Evolutionary conservation across 108 stramenopile species (phyloP), one percentile per base, ranked within the genome.

Genomic region (Poteriospumella lacustris): DNA sequence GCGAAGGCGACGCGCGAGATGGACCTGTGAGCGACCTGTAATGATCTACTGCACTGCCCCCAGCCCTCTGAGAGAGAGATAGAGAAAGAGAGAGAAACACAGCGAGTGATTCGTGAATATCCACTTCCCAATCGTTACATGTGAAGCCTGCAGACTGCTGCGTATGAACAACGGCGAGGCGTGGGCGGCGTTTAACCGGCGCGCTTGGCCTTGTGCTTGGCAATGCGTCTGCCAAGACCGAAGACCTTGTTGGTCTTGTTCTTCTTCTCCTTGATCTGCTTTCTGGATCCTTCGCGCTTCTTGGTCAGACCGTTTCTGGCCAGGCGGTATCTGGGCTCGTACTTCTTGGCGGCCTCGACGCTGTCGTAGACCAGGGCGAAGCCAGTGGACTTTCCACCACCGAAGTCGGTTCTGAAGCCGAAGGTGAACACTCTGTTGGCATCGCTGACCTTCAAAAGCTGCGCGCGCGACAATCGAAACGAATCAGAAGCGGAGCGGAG

Each of bases 201-300:
- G 88, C 94, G 92, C 91, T 97, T 97, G 47, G 95, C 96, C 94
- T 99, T 99, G 92, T 97, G 96, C 89, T 92, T 96, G 75, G 95
- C 93, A 80, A 96, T 93, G 58, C 91, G 90, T 69, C 94, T 93
- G 69, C 98, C 98, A 34, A 95, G 94, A 87, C 98, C 98, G 59
- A 95, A 91, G 79, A 95, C 81, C 95, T 99, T 99, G 91, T 91
- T 90, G 58, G 87, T 91, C 85, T 94, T 93, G 87, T 99, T 97
- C 94, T 99, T 99, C 78, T 93, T 93, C 85, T 96, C 96, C 92
- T 97, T 97, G 81, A 96, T 95, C 59, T 95, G 94, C 90, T 96
- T 99, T 58, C 98, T 87, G 76, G 92, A 92, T 69, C 86, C 83
- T 84, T 98, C 96, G 79, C 90, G 90, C 90, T 89, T 90, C 78